A percentile compares a stretch with the other conserved stretches of the same genome.
Conservation (phyloP, 371 early-diverging fungal species). For the Amoeboaphelidium occidentale region DNA sequence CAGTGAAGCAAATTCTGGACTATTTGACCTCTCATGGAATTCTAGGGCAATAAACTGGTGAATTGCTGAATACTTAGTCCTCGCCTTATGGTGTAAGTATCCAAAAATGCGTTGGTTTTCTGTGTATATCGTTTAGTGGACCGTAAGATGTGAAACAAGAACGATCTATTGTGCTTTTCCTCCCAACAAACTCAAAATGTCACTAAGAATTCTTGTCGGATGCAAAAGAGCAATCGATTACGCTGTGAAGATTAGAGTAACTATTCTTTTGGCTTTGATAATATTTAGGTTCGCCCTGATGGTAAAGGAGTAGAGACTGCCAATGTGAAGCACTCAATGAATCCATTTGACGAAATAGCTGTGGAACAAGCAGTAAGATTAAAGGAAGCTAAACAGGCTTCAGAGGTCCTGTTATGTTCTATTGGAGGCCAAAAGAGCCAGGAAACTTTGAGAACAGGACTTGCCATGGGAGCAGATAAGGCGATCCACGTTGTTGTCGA, state of each 20-base stretch:
- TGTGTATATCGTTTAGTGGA: no score
- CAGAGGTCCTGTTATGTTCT: conserved; percentile 59
- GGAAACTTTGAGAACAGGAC: conserved; percentile 81
- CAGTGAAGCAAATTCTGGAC: conserved; percentile 8
- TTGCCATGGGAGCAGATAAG: conserved; percentile 95
- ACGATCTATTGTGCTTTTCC: no score
- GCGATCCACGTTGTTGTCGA: conserved; percentile 74
- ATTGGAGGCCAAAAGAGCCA: conserved; percentile 70
- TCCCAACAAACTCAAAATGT: neutral
- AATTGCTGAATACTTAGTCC: no score
- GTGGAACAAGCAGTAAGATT: conserved; percentile 84
- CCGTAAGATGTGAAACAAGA: no score
- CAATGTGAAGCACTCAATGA: conserved; percentile 63
- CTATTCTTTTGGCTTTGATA: neutral
- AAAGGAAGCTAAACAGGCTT: conserved; percentile 41
- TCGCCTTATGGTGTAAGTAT: no score
- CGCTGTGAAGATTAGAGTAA: conserved; percentile 91
- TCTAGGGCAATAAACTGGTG: no score
- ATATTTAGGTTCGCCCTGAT: neutral
- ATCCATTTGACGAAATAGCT: conserved; percentile 97
- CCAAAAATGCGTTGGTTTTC: no score
- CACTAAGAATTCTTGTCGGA: conserved; percentile 56
- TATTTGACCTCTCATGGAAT: conserved; percentile 6
- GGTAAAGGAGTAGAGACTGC: neutral
- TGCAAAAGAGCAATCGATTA: conserved; percentile 94